Evolutionary conservation across 139 green algal genomes (phyloP).

Genomic region (Astrephomene gubernaculifera): DNA sequence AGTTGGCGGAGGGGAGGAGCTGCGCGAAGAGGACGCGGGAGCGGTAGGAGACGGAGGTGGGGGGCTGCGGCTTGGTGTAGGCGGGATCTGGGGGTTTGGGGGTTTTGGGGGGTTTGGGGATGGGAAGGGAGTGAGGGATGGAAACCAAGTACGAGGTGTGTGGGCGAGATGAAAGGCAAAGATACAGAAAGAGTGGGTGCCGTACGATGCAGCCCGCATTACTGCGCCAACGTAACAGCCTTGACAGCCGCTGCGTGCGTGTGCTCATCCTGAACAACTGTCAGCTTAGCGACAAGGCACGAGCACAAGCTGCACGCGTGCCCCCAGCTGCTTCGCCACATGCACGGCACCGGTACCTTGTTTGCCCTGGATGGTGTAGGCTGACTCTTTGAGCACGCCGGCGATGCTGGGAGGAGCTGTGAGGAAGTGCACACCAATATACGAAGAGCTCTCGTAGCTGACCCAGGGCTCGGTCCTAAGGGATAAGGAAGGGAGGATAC

Average conservation of each 20-base stretch:
- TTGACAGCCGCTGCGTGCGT: neutral
- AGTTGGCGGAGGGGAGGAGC: neutral
- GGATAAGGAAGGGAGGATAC: neutral
- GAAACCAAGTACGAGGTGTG: too few species aligned
- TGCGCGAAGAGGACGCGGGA: conserved; percentile 12
- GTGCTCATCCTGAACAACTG: too few species aligned
- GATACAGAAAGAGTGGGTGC: neutral
- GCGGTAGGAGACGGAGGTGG: conserved; percentile 10
- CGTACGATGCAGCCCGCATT: too few species aligned
- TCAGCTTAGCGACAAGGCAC: neutral
- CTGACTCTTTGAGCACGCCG: neutral
- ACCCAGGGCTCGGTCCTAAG: conserved; percentile 1
- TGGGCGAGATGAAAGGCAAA: neutral
- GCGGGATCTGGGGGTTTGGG: too few species aligned
- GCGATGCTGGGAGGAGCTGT: neutral
- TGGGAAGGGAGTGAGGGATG: neutral
- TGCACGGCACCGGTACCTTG: conserved; percentile 18
- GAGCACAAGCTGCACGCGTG: neutral
- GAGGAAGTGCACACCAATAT: neutral
- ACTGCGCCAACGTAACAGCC: neutral
- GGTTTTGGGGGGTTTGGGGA: too few species aligned
- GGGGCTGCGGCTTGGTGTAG: neutral
- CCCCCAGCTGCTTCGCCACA: neutral
- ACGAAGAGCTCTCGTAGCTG: conserved; percentile 23
- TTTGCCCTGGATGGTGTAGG: neutral